These are phyloP conservation scores for Fraxinus albicans DNA, from an alignment of 305 asterid genomes.

Conservation along the genomic window DNA sequence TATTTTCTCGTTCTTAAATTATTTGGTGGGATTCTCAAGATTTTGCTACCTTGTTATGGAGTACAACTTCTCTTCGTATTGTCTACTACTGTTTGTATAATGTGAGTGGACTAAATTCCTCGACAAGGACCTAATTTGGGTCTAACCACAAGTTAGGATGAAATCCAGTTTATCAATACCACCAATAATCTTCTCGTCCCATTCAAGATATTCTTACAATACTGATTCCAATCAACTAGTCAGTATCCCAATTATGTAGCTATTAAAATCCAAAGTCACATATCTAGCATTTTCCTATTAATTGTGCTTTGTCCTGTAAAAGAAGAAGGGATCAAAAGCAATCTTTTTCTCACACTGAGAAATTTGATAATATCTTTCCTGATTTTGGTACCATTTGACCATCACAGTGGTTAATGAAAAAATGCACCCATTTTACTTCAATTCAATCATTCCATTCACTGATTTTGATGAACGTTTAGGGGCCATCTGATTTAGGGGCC, in stretches of 20 bases:
- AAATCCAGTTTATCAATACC: not conserved
- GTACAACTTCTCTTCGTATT: not conserved
- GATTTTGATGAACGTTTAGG: slow-evolving; percentile 34
- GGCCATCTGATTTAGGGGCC: slow-evolving; percentile 19
- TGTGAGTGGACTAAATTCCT: not conserved
- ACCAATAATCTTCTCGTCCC: not conserved
- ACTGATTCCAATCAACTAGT: not conserved
- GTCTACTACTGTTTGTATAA: not conserved
- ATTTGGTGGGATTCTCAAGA: not conserved
- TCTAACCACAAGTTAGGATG: not conserved
- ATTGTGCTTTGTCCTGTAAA: slow-evolving; percentile 32
- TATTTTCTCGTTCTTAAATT: not conserved
- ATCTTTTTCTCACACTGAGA: slow-evolving; percentile 49
- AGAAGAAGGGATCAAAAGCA: slow-evolving; percentile 41
- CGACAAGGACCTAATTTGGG: not conserved
- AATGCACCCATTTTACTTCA: slow-evolving; percentile 21
- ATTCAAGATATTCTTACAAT: not conserved
- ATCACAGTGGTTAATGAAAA: slow-evolving; percentile 40
- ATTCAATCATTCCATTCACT: not conserved
- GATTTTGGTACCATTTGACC: slow-evolving; percentile 51
- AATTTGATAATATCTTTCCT: slow-evolving; percentile 37
- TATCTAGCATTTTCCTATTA: slow-evolving; percentile 19
- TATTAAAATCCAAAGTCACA: no score
- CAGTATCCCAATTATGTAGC: not conserved
- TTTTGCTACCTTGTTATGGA: not conserved